Evolutionary conservation across 495 filamentous ascomycete genomes (phyloP), one percentile per base, ranked within the genome.

Genomic region (Tuber microsphaerosporum): DNA sequence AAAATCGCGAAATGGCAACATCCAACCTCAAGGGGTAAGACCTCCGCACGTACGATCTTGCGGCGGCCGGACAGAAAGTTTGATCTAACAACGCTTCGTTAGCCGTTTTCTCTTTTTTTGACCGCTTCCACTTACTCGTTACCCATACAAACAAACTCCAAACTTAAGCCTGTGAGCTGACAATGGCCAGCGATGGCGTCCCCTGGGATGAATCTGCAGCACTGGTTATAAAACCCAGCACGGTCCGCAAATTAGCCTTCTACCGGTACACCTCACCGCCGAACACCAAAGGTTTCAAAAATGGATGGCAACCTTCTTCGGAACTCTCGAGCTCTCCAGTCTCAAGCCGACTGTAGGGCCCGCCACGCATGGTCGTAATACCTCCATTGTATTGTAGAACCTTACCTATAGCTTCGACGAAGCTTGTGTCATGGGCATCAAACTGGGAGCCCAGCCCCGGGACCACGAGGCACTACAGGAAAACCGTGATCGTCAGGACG

Each of bases 201-300:
- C 89, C 96, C 77, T 94, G 91, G 82, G 93, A 97, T 81, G 85
- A 87, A 73, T 90, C 92, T 71, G 95, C 96, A 81, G 88, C 91
- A 74, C 86, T 97, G 26, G 91, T 99, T 82, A 92, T 97, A 83
- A 99, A 99, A 84, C 95, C 95, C 43, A 97, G 95, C 85, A 97
- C 93, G 10, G 84, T 88, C 65, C 88, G 89, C 75, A 96, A 99
- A 85, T 89, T 97, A 75, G 89, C 89, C 41, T 99, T 99, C 85
- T n/a, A n/a, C n/a, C n/a, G n/a, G n/a, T 99, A 99, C 88, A 90
- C 97, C 84, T 89, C 41, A 90, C 90, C 56, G 79, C 86, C 48
- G 81, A 85, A 22, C 94, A 97, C 80, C 90, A 89, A 26, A 87
- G 86, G 7, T 91, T 97, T 79, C 88, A 89, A 31, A 88, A 89